Evolutionary conservation across 331 rosid genomes (phyloP), one percentile per base, ranked within the genome.

Genomic region (Dryas integrifolia): DNA sequence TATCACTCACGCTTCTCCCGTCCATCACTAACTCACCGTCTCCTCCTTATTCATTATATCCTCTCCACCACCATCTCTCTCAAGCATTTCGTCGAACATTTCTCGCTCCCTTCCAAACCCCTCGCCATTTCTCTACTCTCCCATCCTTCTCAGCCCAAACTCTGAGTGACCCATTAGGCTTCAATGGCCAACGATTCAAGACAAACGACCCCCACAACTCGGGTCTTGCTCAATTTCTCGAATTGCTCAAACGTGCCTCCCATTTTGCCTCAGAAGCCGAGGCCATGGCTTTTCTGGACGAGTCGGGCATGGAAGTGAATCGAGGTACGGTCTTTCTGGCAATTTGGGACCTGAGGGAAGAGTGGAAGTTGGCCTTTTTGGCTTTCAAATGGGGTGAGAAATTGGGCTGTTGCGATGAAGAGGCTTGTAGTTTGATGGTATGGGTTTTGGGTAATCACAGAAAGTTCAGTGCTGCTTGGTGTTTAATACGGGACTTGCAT

Each of bases 381-480:
- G 90, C 92, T 35, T 88, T 88, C 83, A 76, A 84, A 52, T 91
- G 89, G 89, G 92, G 92, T 21, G 83, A 84, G 40, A 80, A 80
- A 65, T 68, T 77, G 73, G 80, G 81, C 12, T 84, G 80, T 72
- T 26, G 75, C 64, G 96, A 91, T 79, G 96, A 84, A 69, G 79
- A 84, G 72, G 82, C 77, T 77, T 84, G 84, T 76, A 79, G 85
- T 80, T 72, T 89, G 89, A 88, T 94, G 84, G 77, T 91, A 8
- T 91, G 96, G 96, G 83, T 94, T 56, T 84, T 91, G 82, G 97
- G 95, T 16, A 82, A 77, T 79, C 96, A 88, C 38, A 69, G 35
- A 8, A 83, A 88, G 65, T 94, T 91, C 72, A 81, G 86, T 66
- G 77, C 77, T 76, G 96, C 97, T 26, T 94, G 98, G 98, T 79